Conservation (phyloP, 345 rosid species). For the Lumnitzera racemosa region DNA sequence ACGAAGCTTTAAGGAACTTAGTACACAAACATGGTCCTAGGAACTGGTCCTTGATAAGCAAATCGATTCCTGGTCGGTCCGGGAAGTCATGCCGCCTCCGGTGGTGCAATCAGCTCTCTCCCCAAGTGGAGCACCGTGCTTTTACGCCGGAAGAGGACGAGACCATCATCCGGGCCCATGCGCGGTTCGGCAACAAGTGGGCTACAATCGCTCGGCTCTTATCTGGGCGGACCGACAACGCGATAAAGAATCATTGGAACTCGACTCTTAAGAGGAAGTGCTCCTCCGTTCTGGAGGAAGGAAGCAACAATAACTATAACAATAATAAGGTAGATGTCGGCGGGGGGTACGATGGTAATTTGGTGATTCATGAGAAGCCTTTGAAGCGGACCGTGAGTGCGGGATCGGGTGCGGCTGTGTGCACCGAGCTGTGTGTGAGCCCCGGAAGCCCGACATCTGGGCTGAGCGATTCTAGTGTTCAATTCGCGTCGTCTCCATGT, state of each 20-base stretch:
- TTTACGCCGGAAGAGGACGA: constrained; percentile 74
- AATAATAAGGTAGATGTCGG: constrained; percentile 2
- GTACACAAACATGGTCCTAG: constrained; percentile 78
- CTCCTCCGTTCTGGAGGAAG: constrained; percentile 25
- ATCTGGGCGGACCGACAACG: constrained; percentile 89
- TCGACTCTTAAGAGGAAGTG: constrained; percentile 87
- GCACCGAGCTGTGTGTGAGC: constrained; percentile 53
- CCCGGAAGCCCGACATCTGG: constrained; percentile 37
- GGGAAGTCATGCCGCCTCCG: constrained; percentile 86
- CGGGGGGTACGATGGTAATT: constrained; percentile 49
- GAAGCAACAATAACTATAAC: constrained; percentile 1
- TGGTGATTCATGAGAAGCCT: constrained; percentile 36
- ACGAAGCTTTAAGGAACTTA: constrained; percentile 59
- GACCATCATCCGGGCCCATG: constrained; percentile 71
- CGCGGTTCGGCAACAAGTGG: constrained; percentile 90
- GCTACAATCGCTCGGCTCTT: constrained; percentile 91
- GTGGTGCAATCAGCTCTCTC: constrained; percentile 96
- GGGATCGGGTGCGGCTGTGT: constrained; percentile 24
- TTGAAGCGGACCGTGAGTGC: constrained; percentile 68
- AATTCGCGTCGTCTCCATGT: constrained; percentile 28
- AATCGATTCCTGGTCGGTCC: constrained; percentile 88
- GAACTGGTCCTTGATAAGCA: constrained; percentile 93
- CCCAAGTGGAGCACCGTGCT: constrained; percentile 85
- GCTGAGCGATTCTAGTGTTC: constrained; percentile 36
- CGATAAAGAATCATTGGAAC: constrained; percentile 94